These are phyloP conservation scores for Penicillium atrosanguineum DNA, from an alignment of 495 filamentous ascomycete species.

Conservation along the genomic window DNA sequence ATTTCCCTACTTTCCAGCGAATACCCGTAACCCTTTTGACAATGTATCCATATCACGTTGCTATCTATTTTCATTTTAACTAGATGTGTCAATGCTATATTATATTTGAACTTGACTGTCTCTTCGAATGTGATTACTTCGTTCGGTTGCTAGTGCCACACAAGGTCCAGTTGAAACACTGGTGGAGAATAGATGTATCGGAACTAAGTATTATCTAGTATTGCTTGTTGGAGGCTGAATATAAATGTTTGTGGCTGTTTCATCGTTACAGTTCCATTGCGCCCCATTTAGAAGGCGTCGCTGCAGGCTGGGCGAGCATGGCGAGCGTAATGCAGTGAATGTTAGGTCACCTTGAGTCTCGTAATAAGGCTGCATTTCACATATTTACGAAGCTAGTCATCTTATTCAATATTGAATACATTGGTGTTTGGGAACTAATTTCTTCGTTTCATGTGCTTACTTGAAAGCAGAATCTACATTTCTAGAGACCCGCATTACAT, in stretches of 20 bases:
- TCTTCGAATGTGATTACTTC: background rate
- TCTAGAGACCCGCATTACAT: background rate
- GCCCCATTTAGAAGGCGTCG: background rate
- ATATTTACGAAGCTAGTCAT: background rate
- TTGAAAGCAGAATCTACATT: background rate
- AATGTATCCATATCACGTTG: slow-evolving; percentile 24
- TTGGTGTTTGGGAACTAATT: background rate
- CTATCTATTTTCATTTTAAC: slow-evolving; percentile 18
- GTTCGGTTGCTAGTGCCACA: too few species aligned
- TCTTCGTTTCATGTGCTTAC: too few species aligned
- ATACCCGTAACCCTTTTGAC: slow-evolving; percentile 23
- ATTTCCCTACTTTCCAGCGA: slow-evolving; percentile 27
- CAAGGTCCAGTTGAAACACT: background rate
- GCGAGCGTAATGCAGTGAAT: background rate
- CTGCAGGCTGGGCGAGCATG: background rate
- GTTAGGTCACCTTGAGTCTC: background rate
- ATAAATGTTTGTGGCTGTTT: background rate
- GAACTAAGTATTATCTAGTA: too few species aligned
- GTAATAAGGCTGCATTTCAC: background rate
- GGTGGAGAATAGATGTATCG: too few species aligned
- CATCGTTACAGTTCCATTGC: background rate
- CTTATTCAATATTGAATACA: background rate
- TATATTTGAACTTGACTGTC: background rate
- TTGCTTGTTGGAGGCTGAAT: too few species aligned
- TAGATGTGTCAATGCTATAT: slow-evolving; percentile 1